Evolutionary conservation across 2,329 filamentous ascomycete genomes (phyloP).

Genomic region (Helicocarpus griseus): DNA sequence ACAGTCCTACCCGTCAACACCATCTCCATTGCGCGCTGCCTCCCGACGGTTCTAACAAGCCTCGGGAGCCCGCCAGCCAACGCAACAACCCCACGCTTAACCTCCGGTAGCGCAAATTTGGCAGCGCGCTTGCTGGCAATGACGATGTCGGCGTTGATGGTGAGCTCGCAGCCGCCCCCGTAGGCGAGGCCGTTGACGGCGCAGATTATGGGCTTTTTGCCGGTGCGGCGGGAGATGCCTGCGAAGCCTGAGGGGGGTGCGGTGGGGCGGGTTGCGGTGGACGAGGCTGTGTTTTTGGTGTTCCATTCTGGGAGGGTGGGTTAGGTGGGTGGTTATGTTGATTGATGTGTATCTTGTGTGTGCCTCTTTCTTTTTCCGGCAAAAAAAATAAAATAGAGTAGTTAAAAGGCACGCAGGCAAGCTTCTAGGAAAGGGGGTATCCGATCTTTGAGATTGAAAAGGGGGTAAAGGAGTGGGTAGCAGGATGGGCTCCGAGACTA

Average conservation of each 20-base stretch:
- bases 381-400: too few species aligned
- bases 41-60: constrained; percentile 54
- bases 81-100: constrained; percentile 60
- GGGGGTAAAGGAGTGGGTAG: too few species aligned
- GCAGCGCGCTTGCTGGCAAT: constrained; percentile 46
- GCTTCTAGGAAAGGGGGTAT: too few species aligned
- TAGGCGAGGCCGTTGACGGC: constrained; percentile 67
- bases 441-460: too few species aligned
- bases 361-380: background rate
- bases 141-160: constrained; percentile 61
- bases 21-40: constrained; percentile 63
- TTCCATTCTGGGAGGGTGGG: constrained; percentile 25
- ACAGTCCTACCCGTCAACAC: constrained; percentile 55
- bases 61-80: constrained; percentile 62
- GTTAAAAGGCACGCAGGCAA: too few species aligned
- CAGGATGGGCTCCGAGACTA: too few species aligned
- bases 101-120: constrained; percentile 61
- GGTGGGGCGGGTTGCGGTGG: constrained; percentile 5
- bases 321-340: background rate
- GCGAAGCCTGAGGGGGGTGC: constrained; percentile 31
- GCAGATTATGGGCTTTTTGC: constrained; percentile 61
- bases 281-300: constrained; percentile 6
- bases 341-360: background rate
- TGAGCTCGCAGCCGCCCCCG: constrained; percentile 69
- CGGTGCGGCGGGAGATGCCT: constrained; percentile 34